These are phyloP conservation scores for Nicotiana obtusifolia DNA, from an alignment of 257 asterid genomes.

Conservation along the genomic window DNA sequence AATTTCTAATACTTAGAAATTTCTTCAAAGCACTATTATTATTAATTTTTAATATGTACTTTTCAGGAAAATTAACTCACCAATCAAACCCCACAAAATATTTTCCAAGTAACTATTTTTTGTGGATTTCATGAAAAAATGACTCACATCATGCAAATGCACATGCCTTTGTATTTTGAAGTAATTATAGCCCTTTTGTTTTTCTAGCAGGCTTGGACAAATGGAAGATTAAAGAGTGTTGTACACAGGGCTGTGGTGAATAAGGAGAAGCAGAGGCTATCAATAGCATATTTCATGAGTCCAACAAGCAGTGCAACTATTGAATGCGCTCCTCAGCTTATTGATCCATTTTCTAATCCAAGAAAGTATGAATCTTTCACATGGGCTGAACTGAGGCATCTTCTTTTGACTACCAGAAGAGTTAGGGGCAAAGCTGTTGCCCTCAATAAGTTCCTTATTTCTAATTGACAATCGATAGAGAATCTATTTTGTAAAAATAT, in stretches of 20 bases:
- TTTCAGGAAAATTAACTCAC: not conserved
- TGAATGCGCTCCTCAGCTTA: conserved; percentile 17
- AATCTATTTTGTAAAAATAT: too few species aligned
- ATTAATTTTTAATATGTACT: not conserved
- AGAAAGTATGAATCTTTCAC: conserved; percentile 25
- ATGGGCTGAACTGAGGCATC: conserved; percentile 21
- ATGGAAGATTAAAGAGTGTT: conserved; percentile 27
- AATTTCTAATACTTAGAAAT: not conserved
- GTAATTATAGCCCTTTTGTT: not conserved
- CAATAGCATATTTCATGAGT: conserved; percentile 26
- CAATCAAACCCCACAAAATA: not conserved
- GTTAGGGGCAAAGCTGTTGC: conserved; percentile 26
- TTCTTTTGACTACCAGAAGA: conserved; percentile 19
- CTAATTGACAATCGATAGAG: not conserved
- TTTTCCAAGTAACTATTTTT: not conserved
- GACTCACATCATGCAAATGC: not conserved
- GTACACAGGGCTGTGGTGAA: conserved; percentile 26
- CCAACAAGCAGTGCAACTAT: conserved; percentile 11
- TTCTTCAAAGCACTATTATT: not conserved
- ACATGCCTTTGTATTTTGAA: not conserved
- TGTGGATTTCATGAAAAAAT: not conserved
- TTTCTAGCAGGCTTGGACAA: conserved; percentile 22
- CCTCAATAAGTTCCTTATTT: conserved; percentile 13
- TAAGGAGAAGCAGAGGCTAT: conserved; percentile 15
- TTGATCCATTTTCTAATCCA: conserved; percentile 8